phyloP scores from a whole-genome alignment of 192 early-diverging fungal genomes.

The Backusella liffmaniae region DNA sequence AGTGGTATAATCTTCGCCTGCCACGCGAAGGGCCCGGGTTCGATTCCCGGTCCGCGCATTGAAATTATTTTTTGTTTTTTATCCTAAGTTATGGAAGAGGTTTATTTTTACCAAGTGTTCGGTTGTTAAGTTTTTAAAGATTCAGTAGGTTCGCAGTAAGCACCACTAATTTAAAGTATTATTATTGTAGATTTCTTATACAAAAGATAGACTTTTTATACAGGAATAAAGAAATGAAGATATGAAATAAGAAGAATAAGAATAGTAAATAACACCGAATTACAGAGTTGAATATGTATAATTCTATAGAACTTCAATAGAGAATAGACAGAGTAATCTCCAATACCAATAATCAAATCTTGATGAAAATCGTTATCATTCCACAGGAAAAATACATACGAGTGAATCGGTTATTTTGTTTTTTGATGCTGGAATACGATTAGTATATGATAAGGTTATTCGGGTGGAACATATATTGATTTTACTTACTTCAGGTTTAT shows the following conservation, averaged over 20 bases:
- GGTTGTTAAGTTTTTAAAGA: too few species aligned
- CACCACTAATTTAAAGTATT: too few species aligned
- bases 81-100: not conserved
- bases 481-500: conserved; percentile 64
- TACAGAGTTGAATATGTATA: too few species aligned
- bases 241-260: too few species aligned
- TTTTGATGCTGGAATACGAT: conserved; percentile 20
- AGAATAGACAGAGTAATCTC: too few species aligned
- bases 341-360: not conserved
- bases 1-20: conserved; percentile 33
- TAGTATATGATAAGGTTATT: not conserved
- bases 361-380: not conserved
- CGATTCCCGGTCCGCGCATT: conserved; percentile 30
- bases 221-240: too few species aligned
- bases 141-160: too few species aligned
- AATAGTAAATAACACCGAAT: too few species aligned
- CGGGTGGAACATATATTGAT: not conserved
- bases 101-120: not conserved
- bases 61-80: not conserved
- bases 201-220: too few species aligned
- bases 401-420: conserved; percentile 7
- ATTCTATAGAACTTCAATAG: too few species aligned
- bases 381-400: not conserved
- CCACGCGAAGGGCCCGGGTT: conserved; percentile 32
- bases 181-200: too few species aligned